These are phyloP conservation scores for Bonia amplexicaulis DNA, from an alignment of 176 grass and related monocot genomes.

Conservation along the genomic window DNA sequence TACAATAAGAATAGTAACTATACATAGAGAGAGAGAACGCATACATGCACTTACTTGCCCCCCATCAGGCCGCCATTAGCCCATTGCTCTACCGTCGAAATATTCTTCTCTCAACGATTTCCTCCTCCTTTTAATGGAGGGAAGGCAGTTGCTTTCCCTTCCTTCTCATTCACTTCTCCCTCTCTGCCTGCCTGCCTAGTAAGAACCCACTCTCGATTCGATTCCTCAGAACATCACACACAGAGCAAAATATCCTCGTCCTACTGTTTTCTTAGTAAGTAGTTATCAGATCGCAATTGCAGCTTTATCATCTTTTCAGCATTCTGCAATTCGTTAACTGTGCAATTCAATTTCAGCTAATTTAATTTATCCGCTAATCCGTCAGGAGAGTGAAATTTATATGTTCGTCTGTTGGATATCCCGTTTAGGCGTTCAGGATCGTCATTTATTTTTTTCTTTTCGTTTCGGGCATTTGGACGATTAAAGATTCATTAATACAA, in stretches of 20 bases:
- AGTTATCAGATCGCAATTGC: not conserved
- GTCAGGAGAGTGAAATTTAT: not conserved
- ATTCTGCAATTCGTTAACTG: not conserved
- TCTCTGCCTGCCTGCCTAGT: not conserved
- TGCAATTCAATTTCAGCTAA: not conserved
- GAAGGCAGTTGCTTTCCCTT: too few species aligned
- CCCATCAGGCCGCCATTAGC: too few species aligned
- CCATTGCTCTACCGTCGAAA: too few species aligned
- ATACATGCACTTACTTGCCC: too few species aligned
- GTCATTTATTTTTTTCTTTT: not conserved
- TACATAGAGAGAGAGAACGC: too few species aligned
- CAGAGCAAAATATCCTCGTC: not conserved
- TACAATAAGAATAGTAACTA: too few species aligned
- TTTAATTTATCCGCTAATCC: not conserved
- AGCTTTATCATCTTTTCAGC: not conserved
- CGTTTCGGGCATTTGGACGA: not conserved
- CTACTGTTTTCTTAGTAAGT: not conserved
- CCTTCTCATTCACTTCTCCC: too few species aligned
- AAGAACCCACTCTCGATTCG: constrained; percentile 5
- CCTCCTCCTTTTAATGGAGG: too few species aligned
- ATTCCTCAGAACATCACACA: not conserved
- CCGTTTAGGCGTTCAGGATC: not conserved
- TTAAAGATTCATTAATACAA: not conserved
- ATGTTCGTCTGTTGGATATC: not conserved
- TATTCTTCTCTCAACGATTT: too few species aligned